Evolutionary conservation across 2,329 filamentous ascomycete species (phyloP), one percentile per base, ranked within the genome.

Genomic region (Colletotrichum gigasporum): DNA sequence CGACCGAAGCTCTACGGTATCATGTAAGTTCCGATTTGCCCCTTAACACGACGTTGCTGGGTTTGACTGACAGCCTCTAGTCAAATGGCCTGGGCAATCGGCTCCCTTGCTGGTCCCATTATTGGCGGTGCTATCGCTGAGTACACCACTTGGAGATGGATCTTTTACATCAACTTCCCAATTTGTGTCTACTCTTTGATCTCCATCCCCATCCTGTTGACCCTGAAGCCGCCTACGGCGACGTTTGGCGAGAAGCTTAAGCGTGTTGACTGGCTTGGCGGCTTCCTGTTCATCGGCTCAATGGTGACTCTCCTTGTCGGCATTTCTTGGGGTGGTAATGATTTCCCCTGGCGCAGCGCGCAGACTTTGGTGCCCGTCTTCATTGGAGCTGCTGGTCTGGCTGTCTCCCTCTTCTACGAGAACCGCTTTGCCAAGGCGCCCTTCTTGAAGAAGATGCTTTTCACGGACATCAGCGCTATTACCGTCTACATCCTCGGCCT

Each of bases 111-210:
- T 6, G 81, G 76, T 0, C 78, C 79, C 1, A 71, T 82, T 37
- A 69, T 81, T 4, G 79, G 77, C 2, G 77, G 77, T 4, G 69
- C 70, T 24, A 73, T 78, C 56, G 75, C 71, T 1, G 64, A 78
- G 52, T 68, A 71, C n/a, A 73, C 71, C 2, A 76, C 75, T 1
- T 85, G 82, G 82, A 71, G 78, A 8, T 84, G 80, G 80, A 76
- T 79, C 22, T 86, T 86, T 66, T 83, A 82, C 63, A 67, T 82
- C 47, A 82, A 81, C 73, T 75, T 83, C 34, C 81, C 81, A 12
- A 76, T 82, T 64, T 76, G 80, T 63, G 78, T 70, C 45, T 68
- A 79, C 24, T 74, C 79, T 2, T 71, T 83, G 4, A 56, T 80
- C 24, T 66, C 78, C 16, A 69, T 81, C 12, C 73, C 81, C 10